These are phyloP conservation scores for Lycium ferocissimum DNA, from an alignment of 257 asterid genomes.

Conservation along the genomic window DNA sequence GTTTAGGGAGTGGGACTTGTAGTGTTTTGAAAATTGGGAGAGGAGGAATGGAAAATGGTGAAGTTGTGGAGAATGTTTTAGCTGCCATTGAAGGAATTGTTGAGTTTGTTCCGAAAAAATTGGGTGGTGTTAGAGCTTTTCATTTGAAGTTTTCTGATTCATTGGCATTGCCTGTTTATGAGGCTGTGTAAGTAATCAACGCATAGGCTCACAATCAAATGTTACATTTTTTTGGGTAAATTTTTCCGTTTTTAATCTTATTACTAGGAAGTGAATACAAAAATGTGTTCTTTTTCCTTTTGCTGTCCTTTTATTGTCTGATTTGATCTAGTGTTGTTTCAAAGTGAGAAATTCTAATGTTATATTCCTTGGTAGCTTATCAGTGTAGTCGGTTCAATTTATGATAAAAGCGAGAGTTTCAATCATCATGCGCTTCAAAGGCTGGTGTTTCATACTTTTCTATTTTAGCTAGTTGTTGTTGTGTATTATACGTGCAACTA, in stretches of 20 bases:
- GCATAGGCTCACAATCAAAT: not conserved
- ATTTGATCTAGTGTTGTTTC: not conserved
- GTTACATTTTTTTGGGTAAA: not conserved
- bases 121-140: slow-evolving; percentile 71
- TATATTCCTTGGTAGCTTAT: not conserved
- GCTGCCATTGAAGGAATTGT: slow-evolving; percentile 59
- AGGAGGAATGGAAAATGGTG: slow-evolving; percentile 51
- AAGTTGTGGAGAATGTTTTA: slow-evolving; percentile 70
- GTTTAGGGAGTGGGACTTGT: slow-evolving; percentile 81
- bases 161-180: slow-evolving; percentile 77
- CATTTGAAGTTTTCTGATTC: slow-evolving; percentile 85
- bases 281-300: not conserved
- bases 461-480: not conserved
- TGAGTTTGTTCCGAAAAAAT: slow-evolving; percentile 63
- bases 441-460: not conserved
- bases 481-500: not conserved
- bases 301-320: not conserved
- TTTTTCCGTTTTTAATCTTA: not conserved
- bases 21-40: slow-evolving; percentile 66
- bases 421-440: not conserved
- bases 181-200: not conserved
- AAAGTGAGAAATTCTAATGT: not conserved
- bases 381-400: not conserved
- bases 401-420: not conserved
- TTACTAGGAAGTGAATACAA: not conserved